Evolutionary conservation across 495 filamentous ascomycete genomes (phyloP).

Genomic region (Penicillium canescens): DNA sequence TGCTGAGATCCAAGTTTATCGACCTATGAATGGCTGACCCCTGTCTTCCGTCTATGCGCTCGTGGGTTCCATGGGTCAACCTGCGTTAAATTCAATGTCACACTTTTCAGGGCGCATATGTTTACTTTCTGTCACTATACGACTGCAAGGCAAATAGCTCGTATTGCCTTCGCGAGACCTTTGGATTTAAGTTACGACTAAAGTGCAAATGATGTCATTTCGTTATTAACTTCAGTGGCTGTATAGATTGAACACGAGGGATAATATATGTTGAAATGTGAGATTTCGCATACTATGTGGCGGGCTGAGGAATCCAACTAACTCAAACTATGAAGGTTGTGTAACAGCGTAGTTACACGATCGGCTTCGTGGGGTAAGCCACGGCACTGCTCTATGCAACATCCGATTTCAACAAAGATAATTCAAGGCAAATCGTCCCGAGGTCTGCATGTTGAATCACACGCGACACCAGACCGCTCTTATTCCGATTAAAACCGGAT

Average conservation of each 20-base stretch:
- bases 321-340: background rate
- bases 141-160: no score
- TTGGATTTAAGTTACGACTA: background rate
- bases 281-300: background rate
- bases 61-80: slow-evolving; percentile 13
- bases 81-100: slow-evolving; percentile 6
- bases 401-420: no score
- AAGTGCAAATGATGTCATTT: no score
- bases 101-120: background rate
- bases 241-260: no score
- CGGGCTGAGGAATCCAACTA: background rate
- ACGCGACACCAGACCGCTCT: slow-evolving; percentile 9
- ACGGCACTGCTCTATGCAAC: background rate
- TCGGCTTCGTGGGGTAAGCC: background rate
- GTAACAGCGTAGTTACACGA: background rate
- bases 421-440: no score
- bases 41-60: slow-evolving; percentile 1
- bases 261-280: no score
- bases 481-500: slow-evolving; percentile 8
- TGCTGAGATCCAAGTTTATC: background rate
- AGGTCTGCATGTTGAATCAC: slow-evolving; percentile 3
- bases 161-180: background rate
- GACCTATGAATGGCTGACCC: background rate
- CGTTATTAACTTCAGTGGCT: no score
- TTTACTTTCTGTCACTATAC: background rate